Base-by-base conservation (phyloP, 495 filamentous ascomycete species). In the Penicillium alfredii region DNA sequence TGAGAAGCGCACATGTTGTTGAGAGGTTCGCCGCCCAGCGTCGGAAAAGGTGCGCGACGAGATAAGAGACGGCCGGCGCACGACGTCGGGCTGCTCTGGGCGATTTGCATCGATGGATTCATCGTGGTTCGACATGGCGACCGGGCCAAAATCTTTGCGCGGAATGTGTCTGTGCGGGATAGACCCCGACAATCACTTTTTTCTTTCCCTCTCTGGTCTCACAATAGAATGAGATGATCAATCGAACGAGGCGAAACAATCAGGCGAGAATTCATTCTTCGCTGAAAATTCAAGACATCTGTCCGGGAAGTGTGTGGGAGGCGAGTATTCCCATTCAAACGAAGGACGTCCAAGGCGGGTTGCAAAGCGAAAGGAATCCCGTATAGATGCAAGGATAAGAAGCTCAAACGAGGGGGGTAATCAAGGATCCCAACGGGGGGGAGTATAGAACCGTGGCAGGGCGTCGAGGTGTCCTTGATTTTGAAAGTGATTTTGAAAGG, bases 1-100 rank as follows among this genome's bases (percentile, higher is more conserved):
- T 6, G 66, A 69, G 25, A 69, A 69, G 2, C 64, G 62, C 18
- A 69, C 64, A 58, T 62, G 62, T 16, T 58, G 58, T 25, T 62
- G 61, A 3, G 61, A 66, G 23, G 46, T 17, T 8, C 62, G 51
- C 6, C 60, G 55, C 16, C 51, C 59, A 1, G 52, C 45, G 35
- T 68, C 64, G 29, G 64, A 64, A 21, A 55, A 33, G 15, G 58
- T 47, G 32, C 53, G 60, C 8, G 56, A 49, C 6, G 64, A 54
- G 6, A 49, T 44, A 13, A 61, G 39, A 1, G 64, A 57, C 3
- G 60, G 49, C 2, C 52, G 60, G 9, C 43, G 29, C 33, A 38
- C 28, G 20, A 38, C 24, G 21, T 56, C 47, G 16, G 31, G 21
- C 17, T 37, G 40, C 14, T 38, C 32, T 18, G 46, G 25, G 18